Evolutionary conservation across 192 early-diverging fungal genomes (phyloP), one percentile per base, ranked within the genome.

Genomic region (Phlyctochytrium planicorne): DNA sequence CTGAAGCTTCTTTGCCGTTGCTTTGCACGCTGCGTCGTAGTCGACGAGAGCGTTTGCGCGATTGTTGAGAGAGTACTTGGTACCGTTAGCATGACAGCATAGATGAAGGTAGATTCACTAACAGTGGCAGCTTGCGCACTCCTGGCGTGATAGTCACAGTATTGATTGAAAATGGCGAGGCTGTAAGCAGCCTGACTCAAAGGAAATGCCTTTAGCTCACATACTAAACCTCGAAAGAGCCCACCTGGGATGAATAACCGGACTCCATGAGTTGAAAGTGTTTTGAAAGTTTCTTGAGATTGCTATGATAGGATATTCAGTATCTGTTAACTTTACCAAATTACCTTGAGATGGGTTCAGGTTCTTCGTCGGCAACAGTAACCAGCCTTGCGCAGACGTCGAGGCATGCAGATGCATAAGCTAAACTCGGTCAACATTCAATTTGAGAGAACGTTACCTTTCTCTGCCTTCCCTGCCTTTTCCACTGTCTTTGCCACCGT

Each of bases 21-120:
- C 50, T 70, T 79, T 79, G 52, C 77, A 79, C 10, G 74, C 70
- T 20, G 37, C 52, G 47, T 79, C 77, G 61, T 79, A 82, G 31
- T 63, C 72, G 16, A 40, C 61, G 30, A 82, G 55, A 14, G 55
- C 47, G 2, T 55, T 50, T 0, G 72, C 16, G 0, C 80, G 74
- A 33, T 77, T 53, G 16, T 75, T 64, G 1, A 82, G 71, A 20
- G 78, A 67, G 10, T 50, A 17, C 66, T 79, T 27, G 63, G 33
- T 17, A 52, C 10, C 24, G 53, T 27, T 17, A 66, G 50, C 34
- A 27, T 24, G 37, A 47, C 20, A 59, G 50, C 34, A 63, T 24
- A 36, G 32, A n/a, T n/a, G n/a, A n/a, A n/a, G n/a, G n/a, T n/a
- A n/a, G n/a, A n/a, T n/a, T n/a, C n/a, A n/a, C n/a, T n/a, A n/a